These are phyloP conservation scores for Albophoma yamanashiensis DNA, from an alignment of 2,329 filamentous ascomycete genomes.

Conservation along the genomic window DNA sequence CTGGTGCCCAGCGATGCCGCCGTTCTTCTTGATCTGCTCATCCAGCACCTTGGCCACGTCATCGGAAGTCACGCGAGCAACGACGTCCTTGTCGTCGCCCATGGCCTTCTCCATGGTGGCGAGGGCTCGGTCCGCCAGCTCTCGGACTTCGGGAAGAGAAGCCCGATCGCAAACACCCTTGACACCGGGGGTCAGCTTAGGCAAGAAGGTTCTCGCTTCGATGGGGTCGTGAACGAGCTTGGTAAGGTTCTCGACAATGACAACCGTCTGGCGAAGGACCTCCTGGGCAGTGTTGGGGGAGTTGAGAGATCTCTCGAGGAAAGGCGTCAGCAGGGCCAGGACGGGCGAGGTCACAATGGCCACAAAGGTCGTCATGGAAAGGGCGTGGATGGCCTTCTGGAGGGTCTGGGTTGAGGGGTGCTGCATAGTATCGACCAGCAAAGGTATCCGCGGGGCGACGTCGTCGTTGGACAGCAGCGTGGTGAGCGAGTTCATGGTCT, in stretches of 20 bases:
- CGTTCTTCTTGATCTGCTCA: conserved; percentile 60
- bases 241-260: conserved; percentile 95
- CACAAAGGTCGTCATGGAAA: conserved; percentile 98
- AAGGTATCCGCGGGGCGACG: conserved; percentile 80
- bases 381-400: conserved; percentile 91
- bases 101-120: conserved; percentile 91
- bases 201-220: conserved; percentile 88
- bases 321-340: conserved; percentile 83
- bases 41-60: conserved; percentile 70
- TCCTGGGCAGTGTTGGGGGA: conserved; percentile 86
- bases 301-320: conserved; percentile 89
- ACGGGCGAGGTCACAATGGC: conserved; percentile 93
- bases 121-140: conserved; percentile 73
- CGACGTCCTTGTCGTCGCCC: conserved; percentile 54
- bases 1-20: conserved; percentile 45
- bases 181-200: conserved; percentile 88
- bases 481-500: conserved; percentile 85
- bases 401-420: conserved; percentile 80
- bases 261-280: conserved; percentile 87
- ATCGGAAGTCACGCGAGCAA: conserved; percentile 57
- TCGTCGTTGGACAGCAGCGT: conserved; percentile 93
- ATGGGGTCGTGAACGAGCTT: conserved; percentile 94
- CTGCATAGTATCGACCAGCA: conserved; percentile 91
- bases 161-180: conserved; percentile 80
- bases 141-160: conserved; percentile 87